Evolutionary conservation across 1,284 basidiomycete genomes (phyloP).

Genomic region (Sphaerobolus stellatus): DNA sequence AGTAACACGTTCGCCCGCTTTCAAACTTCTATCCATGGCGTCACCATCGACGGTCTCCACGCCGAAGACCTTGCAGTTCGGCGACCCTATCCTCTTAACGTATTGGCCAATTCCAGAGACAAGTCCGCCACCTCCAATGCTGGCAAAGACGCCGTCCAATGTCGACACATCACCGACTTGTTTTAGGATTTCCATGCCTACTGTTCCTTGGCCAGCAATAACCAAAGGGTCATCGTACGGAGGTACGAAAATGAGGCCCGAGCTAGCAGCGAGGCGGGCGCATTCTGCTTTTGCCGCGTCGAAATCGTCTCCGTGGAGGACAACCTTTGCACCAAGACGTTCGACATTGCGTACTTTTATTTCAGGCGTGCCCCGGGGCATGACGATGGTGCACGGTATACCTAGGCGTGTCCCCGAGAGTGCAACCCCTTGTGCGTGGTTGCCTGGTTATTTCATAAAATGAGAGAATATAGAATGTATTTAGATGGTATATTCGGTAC

Average conservation of each 20-base stretch:
- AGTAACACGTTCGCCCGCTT: conserved; percentile 76
- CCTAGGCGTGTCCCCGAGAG: conserved; percentile 84
- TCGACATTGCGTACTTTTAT: conserved; percentile 97
- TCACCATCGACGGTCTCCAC: conserved; percentile 97
- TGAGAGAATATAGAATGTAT: conserved; percentile 9
- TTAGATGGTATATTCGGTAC: conserved; percentile 5
- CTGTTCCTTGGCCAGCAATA: conserved; percentile 96
- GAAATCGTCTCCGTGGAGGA: conserved; percentile 91
- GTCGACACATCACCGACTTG: conserved; percentile 74
- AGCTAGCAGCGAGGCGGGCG: conserved; percentile 72
- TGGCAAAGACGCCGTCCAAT: conserved; percentile 86
- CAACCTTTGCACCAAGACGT: conserved; percentile 90
- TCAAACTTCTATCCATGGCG: conserved; percentile 83
- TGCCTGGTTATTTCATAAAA: conserved; percentile 58
- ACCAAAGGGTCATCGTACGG: conserved; percentile 98
- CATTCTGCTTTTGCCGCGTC: conserved; percentile 97
- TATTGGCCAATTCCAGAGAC: conserved; percentile 89
- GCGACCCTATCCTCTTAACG: conserved; percentile 90
- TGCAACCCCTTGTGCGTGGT: conserved; percentile 98
- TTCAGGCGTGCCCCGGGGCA: conserved; percentile 92
- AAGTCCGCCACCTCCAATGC: conserved; percentile 92
- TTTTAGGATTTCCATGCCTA: conserved; percentile 92
- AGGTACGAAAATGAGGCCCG: conserved; percentile 89
- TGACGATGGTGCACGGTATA: conserved; percentile 96
- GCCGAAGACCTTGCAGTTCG: conserved; percentile 81